Evolutionary conservation across 2,329 filamentous ascomycete genomes (phyloP).

Genomic region (Coniochaeta pulveracea): DNA sequence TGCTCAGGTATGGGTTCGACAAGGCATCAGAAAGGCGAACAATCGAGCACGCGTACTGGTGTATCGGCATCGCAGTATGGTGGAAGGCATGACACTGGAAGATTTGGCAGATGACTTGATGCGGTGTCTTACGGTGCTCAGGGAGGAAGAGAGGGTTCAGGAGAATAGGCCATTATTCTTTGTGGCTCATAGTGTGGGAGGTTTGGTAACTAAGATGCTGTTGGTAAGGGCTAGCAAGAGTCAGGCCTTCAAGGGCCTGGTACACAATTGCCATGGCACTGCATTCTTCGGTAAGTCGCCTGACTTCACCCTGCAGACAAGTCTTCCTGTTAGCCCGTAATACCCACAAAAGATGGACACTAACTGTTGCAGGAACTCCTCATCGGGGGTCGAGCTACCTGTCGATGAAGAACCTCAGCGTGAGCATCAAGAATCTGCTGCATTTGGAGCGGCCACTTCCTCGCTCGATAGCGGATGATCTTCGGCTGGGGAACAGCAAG

Average conservation of each 20-base stretch:
- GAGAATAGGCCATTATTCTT: slow-evolving; percentile 43
- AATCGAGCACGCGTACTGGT: slow-evolving; percentile 36
- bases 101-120: slow-evolving; percentile 34
- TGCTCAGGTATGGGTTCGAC: slow-evolving; percentile 37
- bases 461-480: slow-evolving; percentile 32
- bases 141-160: slow-evolving; percentile 12
- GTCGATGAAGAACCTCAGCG: slow-evolving; percentile 42
- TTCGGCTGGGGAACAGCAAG: slow-evolving; percentile 36
- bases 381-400: slow-evolving; percentile 54
- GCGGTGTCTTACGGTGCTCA: slow-evolving; percentile 25
- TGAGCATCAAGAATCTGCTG: slow-evolving; percentile 40
- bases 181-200: slow-evolving; percentile 49
- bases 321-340: no score
- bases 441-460: slow-evolving; percentile 40
- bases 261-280: slow-evolving; percentile 46
- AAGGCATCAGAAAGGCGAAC: slow-evolving; percentile 36
- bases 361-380: slow-evolving; percentile 34
- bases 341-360: no score
- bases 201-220: slow-evolving; percentile 46
- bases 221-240: slow-evolving; percentile 33
- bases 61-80: slow-evolving; percentile 34
- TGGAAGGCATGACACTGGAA: slow-evolving; percentile 29
- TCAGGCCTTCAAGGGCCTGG: slow-evolving; percentile 29
- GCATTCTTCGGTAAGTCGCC: slow-evolving; percentile 42
- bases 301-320: no score